A percentile compares a stretch with the other conserved stretches of the same genome.
These are phyloP conservation scores for Chaetomiaceae sp. DNA, from an alignment of 2,329 filamentous ascomycete species.

Conservation along the genomic window DNA sequence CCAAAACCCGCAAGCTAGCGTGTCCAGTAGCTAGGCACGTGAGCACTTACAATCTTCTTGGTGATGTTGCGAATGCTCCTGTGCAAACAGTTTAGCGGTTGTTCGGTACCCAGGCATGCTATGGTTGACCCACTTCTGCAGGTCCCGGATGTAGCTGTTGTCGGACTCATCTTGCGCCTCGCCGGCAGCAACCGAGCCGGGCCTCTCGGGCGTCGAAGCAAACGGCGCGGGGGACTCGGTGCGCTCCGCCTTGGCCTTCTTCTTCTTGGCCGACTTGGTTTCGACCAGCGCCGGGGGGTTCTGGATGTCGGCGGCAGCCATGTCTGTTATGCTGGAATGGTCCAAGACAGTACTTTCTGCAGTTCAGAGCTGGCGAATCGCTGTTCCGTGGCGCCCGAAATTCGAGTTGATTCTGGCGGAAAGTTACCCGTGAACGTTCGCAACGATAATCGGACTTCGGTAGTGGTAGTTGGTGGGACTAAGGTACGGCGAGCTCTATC, in stretches of 20 bases:
- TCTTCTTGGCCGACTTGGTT: slow-evolving; percentile 63
- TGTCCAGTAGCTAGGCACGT: slow-evolving; percentile 7
- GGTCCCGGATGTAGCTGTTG: slow-evolving; percentile 75
- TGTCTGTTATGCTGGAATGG: slow-evolving; percentile 28
- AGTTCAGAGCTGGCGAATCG: not conserved
- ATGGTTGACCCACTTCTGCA: slow-evolving; percentile 66
- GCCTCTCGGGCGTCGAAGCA: slow-evolving; percentile 44
- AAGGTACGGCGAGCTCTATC: not conserved
- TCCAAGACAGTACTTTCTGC: not conserved
- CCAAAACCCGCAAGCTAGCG: not conserved
- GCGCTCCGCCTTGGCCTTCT: slow-evolving; percentile 54
- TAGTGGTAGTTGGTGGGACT: not conserved
- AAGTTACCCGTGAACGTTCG: not conserved
- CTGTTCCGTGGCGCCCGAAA: not conserved
- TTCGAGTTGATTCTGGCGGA: not conserved
- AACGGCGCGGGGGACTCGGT: slow-evolving; percentile 51
- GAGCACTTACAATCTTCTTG: slow-evolving; percentile 81
- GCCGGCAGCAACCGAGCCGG: slow-evolving; percentile 39
- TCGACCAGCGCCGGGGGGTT: slow-evolving; percentile 57
- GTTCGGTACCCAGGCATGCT: not conserved
- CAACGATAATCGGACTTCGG: not conserved
- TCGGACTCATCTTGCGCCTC: slow-evolving; percentile 60
- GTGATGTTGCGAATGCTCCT: slow-evolving; percentile 87
- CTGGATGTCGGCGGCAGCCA: slow-evolving; percentile 59
- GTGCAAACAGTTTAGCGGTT: slow-evolving; percentile 16